phyloP scores from a whole-genome alignment of 257 asterid species.

The Primulina eburnea region DNA sequence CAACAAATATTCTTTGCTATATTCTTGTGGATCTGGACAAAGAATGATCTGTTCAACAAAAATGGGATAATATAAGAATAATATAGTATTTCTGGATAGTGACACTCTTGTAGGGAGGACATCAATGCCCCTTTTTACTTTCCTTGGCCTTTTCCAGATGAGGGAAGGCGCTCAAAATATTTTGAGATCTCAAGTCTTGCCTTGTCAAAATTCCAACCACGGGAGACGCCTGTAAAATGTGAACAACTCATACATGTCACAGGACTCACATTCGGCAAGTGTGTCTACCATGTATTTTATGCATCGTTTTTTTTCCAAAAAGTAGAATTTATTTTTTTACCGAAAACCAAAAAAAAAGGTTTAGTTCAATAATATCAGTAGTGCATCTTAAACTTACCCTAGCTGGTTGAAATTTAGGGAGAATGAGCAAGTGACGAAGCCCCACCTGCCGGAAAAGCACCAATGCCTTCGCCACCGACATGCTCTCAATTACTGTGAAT shows the following conservation, averaged over 20 bases:
- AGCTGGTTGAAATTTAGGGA: slow-evolving; percentile 73
- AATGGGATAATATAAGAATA: slow-evolving; percentile 10
- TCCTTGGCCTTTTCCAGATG: slow-evolving; percentile 53
- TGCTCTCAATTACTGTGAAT: slow-evolving; percentile 63
- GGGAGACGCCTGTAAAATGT: slow-evolving; percentile 52
- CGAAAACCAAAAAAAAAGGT: too few species aligned
- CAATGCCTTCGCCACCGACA: slow-evolving; percentile 86
- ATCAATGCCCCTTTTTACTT: slow-evolving; percentile 48
- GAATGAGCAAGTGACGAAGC: slow-evolving; percentile 79
- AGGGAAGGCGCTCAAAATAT: slow-evolving; percentile 71
- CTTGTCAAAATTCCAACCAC: slow-evolving; percentile 89
- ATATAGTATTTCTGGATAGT: slow-evolving; percentile 25
- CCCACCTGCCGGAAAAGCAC: slow-evolving; percentile 81
- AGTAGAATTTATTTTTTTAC: too few species aligned
- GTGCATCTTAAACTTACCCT: slow-evolving; percentile 52
- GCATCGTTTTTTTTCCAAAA: not conserved
- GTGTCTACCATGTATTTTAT: not conserved
- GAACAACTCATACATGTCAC: not conserved
- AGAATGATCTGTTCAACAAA: slow-evolving; percentile 27
- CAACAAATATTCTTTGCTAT: slow-evolving; percentile 26
- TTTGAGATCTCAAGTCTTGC: slow-evolving; percentile 86
- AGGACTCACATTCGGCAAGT: slow-evolving; percentile 24
- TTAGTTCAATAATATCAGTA: not conserved
- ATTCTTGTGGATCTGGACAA: slow-evolving; percentile 29
- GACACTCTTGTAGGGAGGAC: slow-evolving; percentile 19